Conservation (phyloP, 2,329 filamentous ascomycete species). For the Colletotrichum caudatum region DNA sequence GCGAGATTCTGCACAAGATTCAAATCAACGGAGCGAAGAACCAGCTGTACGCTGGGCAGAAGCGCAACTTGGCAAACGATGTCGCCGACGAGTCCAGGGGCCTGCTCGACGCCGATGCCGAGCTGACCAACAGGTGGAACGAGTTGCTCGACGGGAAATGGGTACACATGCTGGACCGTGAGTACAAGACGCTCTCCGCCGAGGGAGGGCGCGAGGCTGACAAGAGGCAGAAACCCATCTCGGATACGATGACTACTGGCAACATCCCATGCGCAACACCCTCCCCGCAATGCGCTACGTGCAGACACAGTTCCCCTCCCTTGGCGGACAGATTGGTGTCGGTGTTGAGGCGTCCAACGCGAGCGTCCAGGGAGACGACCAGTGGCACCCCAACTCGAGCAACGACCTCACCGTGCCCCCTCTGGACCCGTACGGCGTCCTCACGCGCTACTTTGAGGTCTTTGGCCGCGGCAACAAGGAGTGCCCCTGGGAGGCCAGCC, state of each 20-base stretch:
- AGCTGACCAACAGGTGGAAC: slow-evolving; percentile 69
- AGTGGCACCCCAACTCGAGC: slow-evolving; percentile 58
- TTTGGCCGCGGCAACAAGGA: slow-evolving; percentile 68
- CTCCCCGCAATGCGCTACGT: slow-evolving; percentile 72
- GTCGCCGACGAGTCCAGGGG: slow-evolving; percentile 64
- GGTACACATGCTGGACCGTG: slow-evolving; percentile 71
- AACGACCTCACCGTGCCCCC: slow-evolving; percentile 66
- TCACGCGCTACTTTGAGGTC: slow-evolving; percentile 71
- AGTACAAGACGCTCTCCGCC: slow-evolving; percentile 41
- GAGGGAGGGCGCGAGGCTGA: background rate
- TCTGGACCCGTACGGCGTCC: slow-evolving; percentile 69
- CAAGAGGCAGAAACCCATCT: slow-evolving; percentile 60
- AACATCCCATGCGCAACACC: slow-evolving; percentile 79
- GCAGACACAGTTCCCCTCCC: slow-evolving; percentile 66
- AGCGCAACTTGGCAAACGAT: slow-evolving; percentile 60
- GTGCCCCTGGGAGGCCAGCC: slow-evolving; percentile 65
- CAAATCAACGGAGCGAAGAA: slow-evolving; percentile 60
- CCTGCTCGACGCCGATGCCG: slow-evolving; percentile 68
- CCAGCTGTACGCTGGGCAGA: slow-evolving; percentile 59
- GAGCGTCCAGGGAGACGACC: slow-evolving; percentile 72
- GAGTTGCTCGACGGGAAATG: slow-evolving; percentile 71
- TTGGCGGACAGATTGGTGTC: slow-evolving; percentile 73
- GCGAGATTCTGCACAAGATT: slow-evolving; percentile 63
- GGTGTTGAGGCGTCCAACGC: slow-evolving; percentile 75
- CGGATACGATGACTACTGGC: slow-evolving; percentile 69